Base-by-base conservation (phyloP, 305 asterid genomes). In the Plantago lanceolata region DNA sequence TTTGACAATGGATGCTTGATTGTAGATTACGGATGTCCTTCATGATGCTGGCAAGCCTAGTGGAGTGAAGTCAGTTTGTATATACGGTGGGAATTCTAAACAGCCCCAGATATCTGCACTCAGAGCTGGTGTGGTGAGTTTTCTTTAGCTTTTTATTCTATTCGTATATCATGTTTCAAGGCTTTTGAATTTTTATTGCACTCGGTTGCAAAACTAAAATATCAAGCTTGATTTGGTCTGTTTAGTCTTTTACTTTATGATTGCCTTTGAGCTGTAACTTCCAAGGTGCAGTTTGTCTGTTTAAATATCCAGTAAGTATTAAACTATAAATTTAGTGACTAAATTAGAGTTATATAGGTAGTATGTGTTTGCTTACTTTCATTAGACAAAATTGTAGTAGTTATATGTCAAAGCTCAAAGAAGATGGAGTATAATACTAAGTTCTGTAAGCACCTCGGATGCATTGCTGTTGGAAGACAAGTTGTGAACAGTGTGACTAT, bases 51-150 rank as follows among this genome's bases (percentile, higher is more conserved):
- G 97, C 65, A 83, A 83, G 80, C 88, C 97, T 50, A 74, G 83
- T 71, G 87, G 93, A 19, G 86, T 88, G 65, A 64, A 55, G 66
- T 84, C 97, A 60, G 90, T 94, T 60, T 90, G 97, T 78, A 29
- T 94, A 43, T 94, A 90, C 70, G 99, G 99, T 68, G 99, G 99
- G 73, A 73, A 86, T 71, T 83, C 93, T 8, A 93, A 94, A 84
- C 88, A 94, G 50, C 91, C 88, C 40, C 99, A 94, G 78, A 90
- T 90, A 71, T 77, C 94, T 78, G 66, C 95, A 70, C 79, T 94
- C 31, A 88, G 78, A 78, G 82, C 95, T 72, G 99, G 99, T 50
- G 96, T 90, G 82, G 99, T 94, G 82, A 74, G 85, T 57, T 48
- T 74, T 53, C 68, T 63, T 48, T 47, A 68, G 48, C 57, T 71